Evolutionary conservation across 2,329 filamentous ascomycete genomes (phyloP).

Genomic region (Dothideomycetidae sp.): DNA sequence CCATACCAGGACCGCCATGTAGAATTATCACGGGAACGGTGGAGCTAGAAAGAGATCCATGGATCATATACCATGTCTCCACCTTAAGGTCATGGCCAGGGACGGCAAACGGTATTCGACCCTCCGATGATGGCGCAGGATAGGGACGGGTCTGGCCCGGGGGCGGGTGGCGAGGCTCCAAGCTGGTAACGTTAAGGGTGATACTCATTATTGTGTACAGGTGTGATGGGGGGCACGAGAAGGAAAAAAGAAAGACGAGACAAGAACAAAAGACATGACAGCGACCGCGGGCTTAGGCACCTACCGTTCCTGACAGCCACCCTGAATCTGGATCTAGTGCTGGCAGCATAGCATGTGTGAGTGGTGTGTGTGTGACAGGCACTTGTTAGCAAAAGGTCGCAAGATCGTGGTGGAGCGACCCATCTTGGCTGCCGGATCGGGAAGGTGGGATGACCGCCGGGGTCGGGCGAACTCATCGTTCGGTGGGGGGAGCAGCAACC

Average conservation of each 20-base stretch:
- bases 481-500: no score
- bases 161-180: constrained; percentile 9
- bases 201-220: constrained; percentile 1
- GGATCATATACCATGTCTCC: constrained; percentile 28
- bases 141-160: constrained; percentile 16
- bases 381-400: no score
- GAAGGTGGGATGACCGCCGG: no score
- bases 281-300: no score
- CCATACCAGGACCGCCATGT: constrained; percentile 35
- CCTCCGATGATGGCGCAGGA: constrained; percentile 17
- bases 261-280: background rate
- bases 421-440: no score
- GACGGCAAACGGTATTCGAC: constrained; percentile 21
- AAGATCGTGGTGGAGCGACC: no score
- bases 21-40: constrained; percentile 24
- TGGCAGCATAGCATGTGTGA: no score
- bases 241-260: background rate
- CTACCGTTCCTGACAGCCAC: no score
- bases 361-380: no score
- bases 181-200: constrained; percentile 5
- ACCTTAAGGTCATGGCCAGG: constrained; percentile 22
- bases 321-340: no score
- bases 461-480: no score
- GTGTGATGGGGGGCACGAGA: background rate
- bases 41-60: constrained; percentile 22